Evolutionary conservation across 2,329 filamentous ascomycete genomes (phyloP), one percentile per base, ranked within the genome.

Genomic region (Paracorniculantispora psalliotae): DNA sequence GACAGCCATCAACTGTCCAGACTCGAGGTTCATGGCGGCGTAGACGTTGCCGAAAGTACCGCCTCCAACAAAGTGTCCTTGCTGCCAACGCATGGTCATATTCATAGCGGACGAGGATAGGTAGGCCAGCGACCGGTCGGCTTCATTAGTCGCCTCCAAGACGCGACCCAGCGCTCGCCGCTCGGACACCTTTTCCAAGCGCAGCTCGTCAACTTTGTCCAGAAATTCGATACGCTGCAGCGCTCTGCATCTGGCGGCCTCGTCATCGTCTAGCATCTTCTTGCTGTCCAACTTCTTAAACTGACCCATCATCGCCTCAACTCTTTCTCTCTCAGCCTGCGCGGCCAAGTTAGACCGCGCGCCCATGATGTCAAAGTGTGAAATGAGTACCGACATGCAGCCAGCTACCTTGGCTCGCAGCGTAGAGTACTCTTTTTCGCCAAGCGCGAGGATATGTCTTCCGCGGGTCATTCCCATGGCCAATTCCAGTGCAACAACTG

Each of bases 321-420:
- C 82, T 46, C 90, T 84, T 69, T 96, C 91, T 71, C 91, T 92
- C 75, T 99, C 94, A 2, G 92, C 91, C 74, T 97, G 92, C 4
- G 94, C 94, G 12, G 94, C 94, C 63, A 97, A 81, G 44, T 88
- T 97, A 7, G 92, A 96, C 67, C 93, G 86, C 26, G 94, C 94
- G 25, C 94, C 94, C 89, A 99, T 96, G 73, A 99, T 97, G 72
- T 99, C 94, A 68, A 99, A 99, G 73, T 99, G 94, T 10, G 92
- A 97, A 65, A 99, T 97, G 51, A 99, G 80, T 25, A 99, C 82
- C 21, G 91, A 92, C 94, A 99, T 99, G 73, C 94, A 99, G 0
- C 93, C 93, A 9, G 92, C 92, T 5, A 99, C 94, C 73, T 97
- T 97, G 60, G 85, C 81, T 47, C 93, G 85, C 62, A 99, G 79